Conservation (phyloP, 805 yeast genomes). For the Starmera quercuum region DNA sequence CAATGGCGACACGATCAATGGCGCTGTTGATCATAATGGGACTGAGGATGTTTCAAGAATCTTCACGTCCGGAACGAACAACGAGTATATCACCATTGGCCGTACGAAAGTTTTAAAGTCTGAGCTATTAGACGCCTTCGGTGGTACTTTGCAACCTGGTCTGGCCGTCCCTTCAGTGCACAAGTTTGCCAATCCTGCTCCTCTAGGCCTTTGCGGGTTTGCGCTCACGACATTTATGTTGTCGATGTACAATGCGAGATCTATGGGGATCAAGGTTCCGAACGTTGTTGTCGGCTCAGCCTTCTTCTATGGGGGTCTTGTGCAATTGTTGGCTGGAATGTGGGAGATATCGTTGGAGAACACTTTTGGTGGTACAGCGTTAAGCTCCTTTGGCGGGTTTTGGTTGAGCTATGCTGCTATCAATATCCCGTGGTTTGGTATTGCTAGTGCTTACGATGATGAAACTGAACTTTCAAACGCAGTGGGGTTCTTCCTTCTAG, state of each 20-base stretch:
- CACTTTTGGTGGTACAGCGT: constrained; percentile 61
- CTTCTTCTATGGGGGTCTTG: constrained; percentile 54
- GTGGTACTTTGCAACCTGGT: constrained; percentile 81
- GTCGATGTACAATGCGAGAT: constrained; percentile 46
- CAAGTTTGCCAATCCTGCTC: constrained; percentile 59
- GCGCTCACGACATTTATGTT: constrained; percentile 57
- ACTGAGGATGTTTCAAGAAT: constrained; percentile 18
- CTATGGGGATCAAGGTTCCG: constrained; percentile 43
- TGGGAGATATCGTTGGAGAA: constrained; percentile 61
- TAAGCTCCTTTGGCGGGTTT: constrained; percentile 59
- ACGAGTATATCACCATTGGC: constrained; percentile 65
- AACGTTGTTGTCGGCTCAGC: constrained; percentile 52
- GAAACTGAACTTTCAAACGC: constrained; percentile 36
- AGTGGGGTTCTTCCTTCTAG: constrained; percentile 50
- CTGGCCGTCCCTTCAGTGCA: constrained; percentile 47
- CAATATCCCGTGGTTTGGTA: constrained; percentile 51
- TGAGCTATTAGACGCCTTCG: constrained; percentile 62
- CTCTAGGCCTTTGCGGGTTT: constrained; percentile 54
- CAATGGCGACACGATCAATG: constrained; percentile 1
- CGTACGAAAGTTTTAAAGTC: constrained; percentile 55
- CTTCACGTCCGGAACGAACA: constrained; percentile 36
- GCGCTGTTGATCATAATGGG: not conserved
- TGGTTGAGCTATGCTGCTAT: constrained; percentile 64
- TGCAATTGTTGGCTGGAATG: constrained; percentile 55
- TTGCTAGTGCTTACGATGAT: constrained; percentile 42